Evolutionary conservation across 192 early-diverging fungal genomes (phyloP).

Genomic region (Entomortierella parvispora): DNA sequence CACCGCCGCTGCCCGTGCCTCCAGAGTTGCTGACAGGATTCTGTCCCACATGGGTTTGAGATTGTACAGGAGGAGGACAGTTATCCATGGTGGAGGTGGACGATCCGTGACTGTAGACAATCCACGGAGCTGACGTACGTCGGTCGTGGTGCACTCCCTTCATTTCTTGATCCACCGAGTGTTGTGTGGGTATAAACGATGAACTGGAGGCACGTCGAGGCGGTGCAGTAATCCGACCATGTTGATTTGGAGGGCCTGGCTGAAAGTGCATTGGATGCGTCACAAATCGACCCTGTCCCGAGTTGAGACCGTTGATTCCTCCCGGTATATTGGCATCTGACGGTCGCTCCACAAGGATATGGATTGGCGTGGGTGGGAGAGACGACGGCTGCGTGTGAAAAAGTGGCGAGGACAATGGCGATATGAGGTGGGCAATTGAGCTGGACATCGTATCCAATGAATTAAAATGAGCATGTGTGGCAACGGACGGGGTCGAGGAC

Average conservation of each 20-base stretch:
- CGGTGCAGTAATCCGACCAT: constrained; percentile 15
- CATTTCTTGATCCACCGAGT: constrained; percentile 12
- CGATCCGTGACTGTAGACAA: constrained; percentile 4
- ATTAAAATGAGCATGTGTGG: constrained; percentile 11
- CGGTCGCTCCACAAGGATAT: constrained; percentile 15
- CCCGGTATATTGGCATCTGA: constrained; percentile 15
- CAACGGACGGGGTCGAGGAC: constrained; percentile 34
- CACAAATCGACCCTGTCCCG: constrained; percentile 5
- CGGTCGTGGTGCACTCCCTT: constrained; percentile 28
- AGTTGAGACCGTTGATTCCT: background rate
- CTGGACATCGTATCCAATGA: constrained; percentile 16
- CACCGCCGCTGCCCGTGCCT: too few species aligned
- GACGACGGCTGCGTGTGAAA: constrained; percentile 31
- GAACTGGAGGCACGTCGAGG: constrained; percentile 44
- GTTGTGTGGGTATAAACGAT: constrained; percentile 27
- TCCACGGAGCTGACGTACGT: constrained; percentile 38
- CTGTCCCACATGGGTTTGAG: constrained; percentile 15
- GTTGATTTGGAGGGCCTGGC: constrained; percentile 3
- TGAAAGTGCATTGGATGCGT: constrained; percentile 20
- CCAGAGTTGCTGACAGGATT: too few species aligned
- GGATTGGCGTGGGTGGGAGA: constrained; percentile 39
- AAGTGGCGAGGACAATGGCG: constrained; percentile 37
- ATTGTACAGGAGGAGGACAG: constrained; percentile 1
- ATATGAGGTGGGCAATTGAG: constrained; percentile 28
- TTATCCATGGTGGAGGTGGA: constrained; percentile 13